Evolutionary conservation across 108 stramenopile genomes (phyloP).

Genomic region (Cafeteria roenbergensis): DNA sequence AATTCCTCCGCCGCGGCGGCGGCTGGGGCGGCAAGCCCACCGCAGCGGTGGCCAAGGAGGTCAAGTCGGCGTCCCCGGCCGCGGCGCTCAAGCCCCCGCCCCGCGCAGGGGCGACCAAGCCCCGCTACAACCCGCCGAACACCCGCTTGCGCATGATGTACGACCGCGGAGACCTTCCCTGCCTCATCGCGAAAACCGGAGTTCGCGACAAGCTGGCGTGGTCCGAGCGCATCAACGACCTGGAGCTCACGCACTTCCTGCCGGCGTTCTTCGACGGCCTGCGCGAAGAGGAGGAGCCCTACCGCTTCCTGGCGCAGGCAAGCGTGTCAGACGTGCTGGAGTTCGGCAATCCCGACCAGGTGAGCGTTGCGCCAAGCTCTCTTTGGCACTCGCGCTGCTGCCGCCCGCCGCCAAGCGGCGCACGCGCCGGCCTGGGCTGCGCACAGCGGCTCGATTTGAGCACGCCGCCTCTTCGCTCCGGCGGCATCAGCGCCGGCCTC

Average conservation of each 20-base stretch:
- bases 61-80: too few relatives aligned
- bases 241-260: slow-evolving; percentile 68
- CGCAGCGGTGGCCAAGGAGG: neutral
- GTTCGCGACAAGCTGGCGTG: slow-evolving; percentile 63
- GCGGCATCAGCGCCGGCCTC: too few relatives aligned
- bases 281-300: slow-evolving; percentile 67
- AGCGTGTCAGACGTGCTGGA: slow-evolving; percentile 70
- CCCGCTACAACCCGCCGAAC: slow-evolving; percentile 64
- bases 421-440: too few relatives aligned
- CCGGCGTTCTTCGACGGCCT: slow-evolving; percentile 75
- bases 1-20: neutral
- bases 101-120: slow-evolving; percentile 38
- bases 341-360: slow-evolving; percentile 34
- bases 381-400: too few relatives aligned
- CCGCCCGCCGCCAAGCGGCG: too few relatives aligned
- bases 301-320: slow-evolving; percentile 64
- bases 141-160: slow-evolving; percentile 65
- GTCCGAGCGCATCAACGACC: slow-evolving; percentile 61
- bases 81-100: neutral
- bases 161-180: slow-evolving; percentile 67
- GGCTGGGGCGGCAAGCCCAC: neutral
- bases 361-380: too few relatives aligned
- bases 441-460: too few relatives aligned
- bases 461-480: too few relatives aligned
- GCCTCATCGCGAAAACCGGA: slow-evolving; percentile 61